Evolutionary conservation across 2,329 filamentous ascomycete species (phyloP).

Genomic region (Aureobasidium namibiae): DNA sequence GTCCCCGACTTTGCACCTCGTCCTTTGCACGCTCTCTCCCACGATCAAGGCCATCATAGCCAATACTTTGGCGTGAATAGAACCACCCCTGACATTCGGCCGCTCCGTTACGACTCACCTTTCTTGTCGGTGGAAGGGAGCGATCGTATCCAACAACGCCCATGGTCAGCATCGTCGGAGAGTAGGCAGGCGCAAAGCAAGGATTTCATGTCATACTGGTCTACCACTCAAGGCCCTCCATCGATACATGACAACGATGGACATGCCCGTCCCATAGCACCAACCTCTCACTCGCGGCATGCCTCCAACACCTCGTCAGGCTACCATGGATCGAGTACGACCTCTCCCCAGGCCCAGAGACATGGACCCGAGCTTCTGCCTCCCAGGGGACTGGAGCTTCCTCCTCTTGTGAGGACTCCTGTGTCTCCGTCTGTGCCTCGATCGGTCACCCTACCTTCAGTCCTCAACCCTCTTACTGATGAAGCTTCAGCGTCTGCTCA

Average conservation of each 20-base stretch:
- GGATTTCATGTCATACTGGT: conserved; percentile 28
- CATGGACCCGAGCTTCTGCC: background rate
- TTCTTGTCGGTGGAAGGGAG: conserved; percentile 9
- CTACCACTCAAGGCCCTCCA: conserved; percentile 19
- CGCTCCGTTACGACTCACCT: conserved; percentile 15
- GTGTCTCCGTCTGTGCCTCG: conserved; percentile 23
- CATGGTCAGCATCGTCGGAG: conserved; percentile 25
- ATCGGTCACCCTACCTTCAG: conserved; percentile 36
- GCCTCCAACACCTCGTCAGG: conserved; percentile 1
- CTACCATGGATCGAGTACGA: background rate
- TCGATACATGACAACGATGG: conserved; percentile 17
- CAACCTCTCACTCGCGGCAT: conserved; percentile 5
- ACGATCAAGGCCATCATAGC: conserved; percentile 13
- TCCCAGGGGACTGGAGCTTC: conserved; percentile 20
- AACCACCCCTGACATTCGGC: background rate
- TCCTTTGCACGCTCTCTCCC: conserved; percentile 14
- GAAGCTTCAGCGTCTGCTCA: conserved; percentile 20
- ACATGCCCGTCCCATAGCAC: background rate
- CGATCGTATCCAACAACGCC: conserved; percentile 18
- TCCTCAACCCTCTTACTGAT: conserved; percentile 36
- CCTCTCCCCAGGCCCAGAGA: background rate
- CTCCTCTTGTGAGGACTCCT: conserved; percentile 22
- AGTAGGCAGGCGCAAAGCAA: conserved; percentile 21
- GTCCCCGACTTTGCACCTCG: conserved; percentile 15
- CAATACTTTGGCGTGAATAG: background rate